Base-by-base conservation (phyloP, 352 stramenopile species). In the Phytophthora agathidicida region DNA sequence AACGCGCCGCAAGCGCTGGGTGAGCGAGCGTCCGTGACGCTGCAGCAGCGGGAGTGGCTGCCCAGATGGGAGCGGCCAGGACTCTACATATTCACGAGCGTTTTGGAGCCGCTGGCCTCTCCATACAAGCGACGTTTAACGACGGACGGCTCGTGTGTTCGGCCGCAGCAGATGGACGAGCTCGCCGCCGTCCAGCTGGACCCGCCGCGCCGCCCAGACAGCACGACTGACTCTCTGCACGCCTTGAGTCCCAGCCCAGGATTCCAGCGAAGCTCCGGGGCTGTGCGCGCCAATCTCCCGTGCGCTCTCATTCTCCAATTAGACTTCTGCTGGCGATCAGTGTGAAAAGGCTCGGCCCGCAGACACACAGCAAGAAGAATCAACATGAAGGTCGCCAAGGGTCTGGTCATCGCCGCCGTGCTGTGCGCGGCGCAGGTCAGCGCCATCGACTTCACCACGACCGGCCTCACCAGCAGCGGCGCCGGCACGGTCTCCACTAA, bases 331-430 rank as follows among this genome's bases (percentile, higher is more conserved):
- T 58, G 38, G 44, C 37, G 45, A 60, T 20, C 30, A 60, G 28
- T 30, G 30, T 19, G 33, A 45, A 27, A 26, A 55, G 50, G 24
- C 19, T 24, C 46, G 27, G n/a, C 22, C 20, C 14, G 5, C 13
- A 0, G 7, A 38, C 7, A 23, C 39, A 58, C 36, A 56, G 44
- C 16, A 33, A 58, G 20, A 26, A 4, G 24, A 47, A 47, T 20
- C 10, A 38, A 39, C 14, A 78, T 78, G 69, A 78, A 78, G 65
- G 51, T 78, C 60, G 60, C 57, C 23, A 69, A 75, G 55, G 39
- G 55, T 27, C 69, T 90, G 26, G 65, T 90, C 27, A 43, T 90
- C 46, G 78, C 69, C 43, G 77, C 78, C 43, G 76, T 82, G 36
- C 24, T 88, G 8, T 87, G 74, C 57, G 71, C 43, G 27, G 70